These are phyloP conservation scores for Ganoderma meredithae DNA, from an alignment of 1,284 basidiomycete genomes.

Conservation along the genomic window DNA sequence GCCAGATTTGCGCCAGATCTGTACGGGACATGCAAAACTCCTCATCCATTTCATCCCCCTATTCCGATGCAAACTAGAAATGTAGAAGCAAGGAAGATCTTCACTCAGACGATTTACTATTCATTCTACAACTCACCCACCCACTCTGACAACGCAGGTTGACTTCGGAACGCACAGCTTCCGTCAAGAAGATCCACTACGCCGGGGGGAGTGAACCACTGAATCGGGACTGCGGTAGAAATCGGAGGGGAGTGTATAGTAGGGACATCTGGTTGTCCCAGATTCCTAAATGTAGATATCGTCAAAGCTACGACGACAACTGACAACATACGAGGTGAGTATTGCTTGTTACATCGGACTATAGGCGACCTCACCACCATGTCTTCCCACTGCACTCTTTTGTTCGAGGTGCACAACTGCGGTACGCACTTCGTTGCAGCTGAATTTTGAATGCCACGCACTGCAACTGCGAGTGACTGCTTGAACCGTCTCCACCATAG, in stretches of 20 bases:
- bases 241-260: neutral
- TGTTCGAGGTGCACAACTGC: neutral
- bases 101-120: neutral
- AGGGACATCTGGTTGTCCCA: neutral
- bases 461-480: neutral
- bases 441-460: neutral
- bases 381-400: neutral
- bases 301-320: neutral
- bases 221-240: neutral
- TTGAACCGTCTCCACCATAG: slow-evolving; percentile 23
- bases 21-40: neutral
- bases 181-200: neutral
- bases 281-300: neutral
- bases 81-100: neutral
- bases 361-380: neutral
- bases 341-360: neutral
- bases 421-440: neutral
- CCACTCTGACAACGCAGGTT: neutral
- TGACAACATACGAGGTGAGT: neutral
- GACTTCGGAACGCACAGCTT: neutral
- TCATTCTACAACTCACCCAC: neutral
- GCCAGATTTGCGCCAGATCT: neutral
- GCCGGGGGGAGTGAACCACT: neutral
- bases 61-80: neutral
- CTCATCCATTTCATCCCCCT: neutral